These are phyloP conservation scores for Malus hybrid DNA, from an alignment of 331 rosid species.

Conservation along the genomic window DNA sequence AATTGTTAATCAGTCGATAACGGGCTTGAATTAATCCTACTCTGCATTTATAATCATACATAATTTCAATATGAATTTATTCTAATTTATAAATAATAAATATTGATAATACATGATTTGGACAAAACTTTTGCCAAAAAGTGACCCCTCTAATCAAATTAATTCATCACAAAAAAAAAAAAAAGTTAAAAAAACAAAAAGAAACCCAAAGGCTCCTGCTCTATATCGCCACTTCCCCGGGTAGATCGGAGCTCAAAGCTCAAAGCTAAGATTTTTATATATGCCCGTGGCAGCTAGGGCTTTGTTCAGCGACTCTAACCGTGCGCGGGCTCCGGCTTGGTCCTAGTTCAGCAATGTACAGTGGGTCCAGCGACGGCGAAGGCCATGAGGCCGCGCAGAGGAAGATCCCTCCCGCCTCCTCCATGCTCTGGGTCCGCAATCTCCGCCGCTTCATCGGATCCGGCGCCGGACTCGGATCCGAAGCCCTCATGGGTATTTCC, in stretches of 20 bases:
- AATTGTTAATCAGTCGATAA: too few relatives aligned
- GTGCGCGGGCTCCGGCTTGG: slow-evolving; percentile 11
- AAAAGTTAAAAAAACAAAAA: too few relatives aligned
- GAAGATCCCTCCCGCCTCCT: slow-evolving; percentile 84
- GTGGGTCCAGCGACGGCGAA: slow-evolving; percentile 95
- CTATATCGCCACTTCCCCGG: not conserved
- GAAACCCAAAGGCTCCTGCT: not conserved
- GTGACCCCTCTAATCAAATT: too few relatives aligned
- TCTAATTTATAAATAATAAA: too few relatives aligned
- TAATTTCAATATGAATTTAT: too few relatives aligned
- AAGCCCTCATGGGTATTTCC: slow-evolving; percentile 71
- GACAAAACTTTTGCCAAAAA: too few relatives aligned
- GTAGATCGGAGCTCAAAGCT: not conserved
- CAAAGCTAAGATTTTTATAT: not conserved
- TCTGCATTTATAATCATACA: too few relatives aligned
- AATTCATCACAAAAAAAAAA: too few relatives aligned
- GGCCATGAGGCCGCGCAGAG: slow-evolving; percentile 70
- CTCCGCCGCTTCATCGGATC: slow-evolving; percentile 92
- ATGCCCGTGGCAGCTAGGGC: not conserved
- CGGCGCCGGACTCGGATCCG: slow-evolving; percentile 92
- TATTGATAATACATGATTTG: too few relatives aligned
- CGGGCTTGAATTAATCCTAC: too few relatives aligned
- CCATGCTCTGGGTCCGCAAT: slow-evolving; percentile 92
- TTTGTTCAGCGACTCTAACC: not conserved
- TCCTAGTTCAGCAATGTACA: slow-evolving; percentile 47